Conservation (phyloP, 306 rosid species). For the Gastrolobium villosum region DNA sequence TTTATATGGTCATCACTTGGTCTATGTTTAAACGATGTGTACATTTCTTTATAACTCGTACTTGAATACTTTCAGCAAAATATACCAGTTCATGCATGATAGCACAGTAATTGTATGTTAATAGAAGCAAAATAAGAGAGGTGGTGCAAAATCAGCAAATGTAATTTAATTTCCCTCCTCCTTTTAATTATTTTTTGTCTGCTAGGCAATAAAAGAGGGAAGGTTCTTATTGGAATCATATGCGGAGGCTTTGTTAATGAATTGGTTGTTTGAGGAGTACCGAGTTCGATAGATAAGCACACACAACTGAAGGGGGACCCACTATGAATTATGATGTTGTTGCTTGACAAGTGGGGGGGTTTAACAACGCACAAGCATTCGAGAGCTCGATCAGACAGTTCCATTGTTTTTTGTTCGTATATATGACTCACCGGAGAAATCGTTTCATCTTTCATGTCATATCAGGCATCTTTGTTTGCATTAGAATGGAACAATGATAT, state of each 20-base stretch:
- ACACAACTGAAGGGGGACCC: constrained; percentile 12
- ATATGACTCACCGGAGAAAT: not conserved
- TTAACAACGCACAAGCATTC: constrained; percentile 15
- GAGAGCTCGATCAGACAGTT: constrained; percentile 28
- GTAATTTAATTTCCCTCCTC: not conserved
- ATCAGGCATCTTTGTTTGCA: constrained; percentile 13
- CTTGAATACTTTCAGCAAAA: too few relatives aligned
- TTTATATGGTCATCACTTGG: too few relatives aligned
- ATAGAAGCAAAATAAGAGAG: constrained; percentile 15
- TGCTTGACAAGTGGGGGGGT: constrained; percentile 44
- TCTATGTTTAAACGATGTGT: too few relatives aligned
- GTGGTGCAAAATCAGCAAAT: constrained; percentile 26
- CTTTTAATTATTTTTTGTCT: constrained; percentile 22
- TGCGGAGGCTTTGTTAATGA: constrained; percentile 7
- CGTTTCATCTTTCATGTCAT: constrained; percentile 22
- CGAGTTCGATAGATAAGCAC: constrained; percentile 39
- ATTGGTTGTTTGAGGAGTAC: constrained; percentile 21
- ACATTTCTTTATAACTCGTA: too few relatives aligned
- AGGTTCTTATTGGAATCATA: constrained; percentile 16
- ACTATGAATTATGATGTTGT: constrained; percentile 1
- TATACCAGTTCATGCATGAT: not conserved
- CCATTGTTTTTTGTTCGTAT: constrained; percentile 39
- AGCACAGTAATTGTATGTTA: constrained; percentile 17
- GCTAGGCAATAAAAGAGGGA: not conserved
- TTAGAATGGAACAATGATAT: constrained; percentile 12